Base-by-base conservation (phyloP, 2,329 filamentous ascomycete genomes). In the Ascosphaera apis region DNA sequence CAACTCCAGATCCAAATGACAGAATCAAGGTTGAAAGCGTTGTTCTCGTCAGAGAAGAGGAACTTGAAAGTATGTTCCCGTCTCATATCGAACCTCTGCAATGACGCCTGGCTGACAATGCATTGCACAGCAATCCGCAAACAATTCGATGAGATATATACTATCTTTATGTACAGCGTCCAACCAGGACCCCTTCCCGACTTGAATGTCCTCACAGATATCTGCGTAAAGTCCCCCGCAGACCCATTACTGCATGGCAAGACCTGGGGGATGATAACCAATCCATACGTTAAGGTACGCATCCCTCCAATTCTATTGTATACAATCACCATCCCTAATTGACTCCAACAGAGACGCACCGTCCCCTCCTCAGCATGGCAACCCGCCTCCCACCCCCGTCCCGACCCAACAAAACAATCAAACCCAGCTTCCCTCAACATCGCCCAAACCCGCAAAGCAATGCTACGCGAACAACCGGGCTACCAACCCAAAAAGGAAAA, bases 161-260 rank as follows among this genome's bases (percentile, higher is more conserved):
- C 80, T 0, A 74, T 92, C 40, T 82, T 93, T 46, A 60, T 95
- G 31, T 95, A 95, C 58, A 92, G 83, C 47, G 50, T 95, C 13
- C 73, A 79, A 31, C 66, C 78, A 1, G 66, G 71, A 27, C 66
- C 72, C 1, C 60, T 83, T 12, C 76, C 74, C 53, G 74, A 86
- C 48, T 55, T 88, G 13, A 70, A 80, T 45, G 53, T 75, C 1
- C 60, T 93, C 28, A 70, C 74, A 3, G 75, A 88, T 37, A 60
- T 79, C 7, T 56, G 65, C 13, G 61, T 62, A 5, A 59, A 72
- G 2, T 61, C 66, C 36, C 55, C 62, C 9, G 69, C 76, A 36
- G 73, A 79, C 42, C 63, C 69, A 3, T 49, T 72, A 31, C 60
- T 69, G 37, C 56, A 59, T 27, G 67, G 65, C 46, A 69, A 66